Conservation (phyloP, 2,329 filamentous ascomycete species). For the Teratosphaeria zuluensis region DNA sequence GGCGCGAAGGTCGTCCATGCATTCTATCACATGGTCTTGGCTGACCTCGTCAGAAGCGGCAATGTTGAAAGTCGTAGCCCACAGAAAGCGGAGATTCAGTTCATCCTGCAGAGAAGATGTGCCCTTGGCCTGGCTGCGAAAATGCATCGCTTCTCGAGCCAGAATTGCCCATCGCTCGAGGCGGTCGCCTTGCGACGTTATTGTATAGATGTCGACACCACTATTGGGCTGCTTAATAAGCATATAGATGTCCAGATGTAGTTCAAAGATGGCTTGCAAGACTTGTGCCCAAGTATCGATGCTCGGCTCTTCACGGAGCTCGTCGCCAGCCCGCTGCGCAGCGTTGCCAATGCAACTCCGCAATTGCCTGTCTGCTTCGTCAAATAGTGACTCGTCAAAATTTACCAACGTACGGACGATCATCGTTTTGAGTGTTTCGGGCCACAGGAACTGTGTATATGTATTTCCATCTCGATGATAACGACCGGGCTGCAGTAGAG, state of each 20-base stretch:
- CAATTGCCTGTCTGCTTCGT: conserved; percentile 7
- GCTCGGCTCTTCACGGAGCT: neutral
- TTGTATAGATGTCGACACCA: conserved; percentile 43
- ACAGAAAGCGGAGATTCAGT: conserved; percentile 52
- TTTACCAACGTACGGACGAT: conserved; percentile 44
- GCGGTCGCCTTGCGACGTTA: conserved; percentile 47
- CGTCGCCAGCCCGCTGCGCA: neutral
- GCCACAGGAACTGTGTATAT: conserved; percentile 47
- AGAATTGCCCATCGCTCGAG: conserved; percentile 52
- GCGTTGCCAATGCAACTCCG: neutral
- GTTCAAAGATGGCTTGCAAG: conserved; percentile 53
- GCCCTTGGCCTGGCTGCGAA: conserved; percentile 19
- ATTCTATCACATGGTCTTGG: conserved; percentile 51
- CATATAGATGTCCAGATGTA: conserved; percentile 57
- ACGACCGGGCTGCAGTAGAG: conserved; percentile 36
- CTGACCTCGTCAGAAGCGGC: conserved; percentile 46
- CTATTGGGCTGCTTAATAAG: conserved; percentile 53
- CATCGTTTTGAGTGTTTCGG: conserved; percentile 45
- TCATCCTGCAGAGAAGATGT: conserved; percentile 22
- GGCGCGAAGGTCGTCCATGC: conserved; percentile 52
- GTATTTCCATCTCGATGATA: conserved; percentile 20
- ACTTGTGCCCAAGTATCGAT: conserved; percentile 36
- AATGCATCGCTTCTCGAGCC: conserved; percentile 44
- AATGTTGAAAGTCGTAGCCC: conserved; percentile 55
- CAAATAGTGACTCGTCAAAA: conserved; percentile 46